A percentile compares a stretch with the other conserved stretches of the same genome.
These are phyloP conservation scores for Penicillium sp. DNA, from an alignment of 2,329 filamentous ascomycete species.

Conservation along the genomic window DNA sequence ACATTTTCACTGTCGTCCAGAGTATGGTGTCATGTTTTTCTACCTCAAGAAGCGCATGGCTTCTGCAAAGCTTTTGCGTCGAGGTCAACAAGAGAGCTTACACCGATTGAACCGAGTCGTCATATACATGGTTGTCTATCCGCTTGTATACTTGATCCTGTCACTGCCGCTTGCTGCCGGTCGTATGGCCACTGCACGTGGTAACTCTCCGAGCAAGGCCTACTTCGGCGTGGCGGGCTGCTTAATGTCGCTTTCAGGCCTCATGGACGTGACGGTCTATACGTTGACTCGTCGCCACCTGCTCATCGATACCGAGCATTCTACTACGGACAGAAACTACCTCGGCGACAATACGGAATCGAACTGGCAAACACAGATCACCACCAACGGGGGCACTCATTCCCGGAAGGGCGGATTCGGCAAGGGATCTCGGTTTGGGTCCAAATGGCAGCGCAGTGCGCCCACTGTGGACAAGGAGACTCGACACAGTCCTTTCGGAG, in stretches of 20 bases:
- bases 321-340: conserved; percentile 24
- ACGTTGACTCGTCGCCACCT: conserved; percentile 56
- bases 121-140: conserved; percentile 47
- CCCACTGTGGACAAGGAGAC: conserved; percentile 20
- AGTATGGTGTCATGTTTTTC: too few relatives aligned
- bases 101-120: conserved; percentile 41
- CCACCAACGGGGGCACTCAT: conserved; percentile 13
- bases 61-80: conserved; percentile 28
- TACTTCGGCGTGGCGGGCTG: conserved; percentile 53
- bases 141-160: conserved; percentile 55
- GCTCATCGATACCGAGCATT: conserved; percentile 49
- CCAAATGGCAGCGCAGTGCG: conserved; percentile 19
- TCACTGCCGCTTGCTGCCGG: conserved; percentile 61
- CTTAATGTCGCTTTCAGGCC: conserved; percentile 57
- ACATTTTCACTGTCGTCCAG: too few relatives aligned
- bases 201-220: conserved; percentile 34
- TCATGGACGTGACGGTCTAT: conserved; percentile 59
- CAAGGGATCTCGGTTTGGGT: conserved; percentile 20
- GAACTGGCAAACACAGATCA: conserved; percentile 30
- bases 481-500: conserved; percentile 31
- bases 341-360: conserved; percentile 27
- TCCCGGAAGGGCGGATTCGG: conserved; percentile 17
- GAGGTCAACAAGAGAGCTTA: conserved; percentile 34
- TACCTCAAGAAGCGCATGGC: too few relatives aligned
- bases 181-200: conserved; percentile 40